Evolutionary conservation across 306 rosid species (phyloP).

Genomic region (Rosa persica): DNA sequence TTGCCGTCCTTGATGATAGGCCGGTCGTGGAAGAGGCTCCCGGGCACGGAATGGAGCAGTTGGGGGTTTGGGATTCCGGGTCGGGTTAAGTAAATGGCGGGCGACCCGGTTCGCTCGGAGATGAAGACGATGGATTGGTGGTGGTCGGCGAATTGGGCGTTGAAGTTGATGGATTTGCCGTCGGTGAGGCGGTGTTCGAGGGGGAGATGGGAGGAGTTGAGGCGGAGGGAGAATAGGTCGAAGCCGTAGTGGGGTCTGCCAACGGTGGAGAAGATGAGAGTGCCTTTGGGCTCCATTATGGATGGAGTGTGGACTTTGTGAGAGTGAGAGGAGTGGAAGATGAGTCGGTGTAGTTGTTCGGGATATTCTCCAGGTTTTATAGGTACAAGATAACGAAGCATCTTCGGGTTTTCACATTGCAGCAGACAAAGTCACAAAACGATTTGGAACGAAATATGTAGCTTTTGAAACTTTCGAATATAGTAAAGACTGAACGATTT

Average conservation of each 20-base stretch:
- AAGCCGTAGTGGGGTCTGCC: conserved; percentile 71
- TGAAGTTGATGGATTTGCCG: conserved; percentile 70
- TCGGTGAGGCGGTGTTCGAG: conserved; percentile 62
- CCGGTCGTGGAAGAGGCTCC: conserved; percentile 61
- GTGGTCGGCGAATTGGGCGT: conserved; percentile 53
- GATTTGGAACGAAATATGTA: no score
- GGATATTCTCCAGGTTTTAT: neutral
- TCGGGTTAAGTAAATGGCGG: conserved; percentile 44
- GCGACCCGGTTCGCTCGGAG: conserved; percentile 66
- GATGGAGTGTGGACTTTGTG: neutral
- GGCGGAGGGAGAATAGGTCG: conserved; percentile 55
- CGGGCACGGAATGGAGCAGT: conserved; percentile 31
- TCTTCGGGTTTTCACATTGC: neutral
- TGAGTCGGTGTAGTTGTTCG: neutral
- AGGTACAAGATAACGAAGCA: neutral
- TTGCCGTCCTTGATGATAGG: conserved; percentile 45
- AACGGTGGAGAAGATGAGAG: conserved; percentile 56
- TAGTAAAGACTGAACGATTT: no score
- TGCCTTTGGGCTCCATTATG: conserved; percentile 46
- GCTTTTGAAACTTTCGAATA: no score
- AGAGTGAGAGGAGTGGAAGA: neutral
- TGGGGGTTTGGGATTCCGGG: conserved; percentile 32
- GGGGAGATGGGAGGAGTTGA: conserved; percentile 16
- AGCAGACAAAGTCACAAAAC: no score
- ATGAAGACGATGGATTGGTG: conserved; percentile 46